Base-by-base conservation (phyloP, 2,329 filamentous ascomycete genomes). In the Phaeomoniella chlamydospora region DNA sequence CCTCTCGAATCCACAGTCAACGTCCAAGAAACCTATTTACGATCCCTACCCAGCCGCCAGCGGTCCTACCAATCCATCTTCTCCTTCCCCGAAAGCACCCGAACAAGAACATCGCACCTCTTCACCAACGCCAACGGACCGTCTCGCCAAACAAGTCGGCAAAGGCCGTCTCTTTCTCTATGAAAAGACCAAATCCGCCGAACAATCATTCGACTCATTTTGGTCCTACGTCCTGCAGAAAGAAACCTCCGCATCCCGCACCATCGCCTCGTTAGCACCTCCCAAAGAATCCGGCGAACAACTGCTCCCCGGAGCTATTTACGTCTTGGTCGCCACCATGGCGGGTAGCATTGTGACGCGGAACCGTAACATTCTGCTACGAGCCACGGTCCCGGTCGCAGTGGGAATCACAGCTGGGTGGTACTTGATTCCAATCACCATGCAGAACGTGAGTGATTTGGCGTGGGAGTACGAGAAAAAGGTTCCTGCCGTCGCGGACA, bases 281-380 rank as follows among this genome's bases (percentile, higher is more conserved):
- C 68, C 86, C 26, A 79, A 78, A 50, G 80, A 88, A 60, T 83
- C 77, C 41, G 83, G 82, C 55, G 90, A 98, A 68, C 77, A 77
- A 54, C 71, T 98, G 38, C 77, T 96, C 61, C 90, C 90, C 19
- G 88, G 88, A 16, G 69, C 77, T 40, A 75, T 96, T 47, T 96
- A 96, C 63, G 86, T 96, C 33, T 72, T 94, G 18, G 87, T 98
- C 33, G 80, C 87, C 30, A 78, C 84, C 49, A 94, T 98, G 87
- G 84, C 90, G 22, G 90, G 88, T 48, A 86, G 77, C 58, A 96
- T 98, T 55, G 67, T 94, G 37, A 76, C 83, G 37, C 77, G 88
- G 43, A 92, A 93, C 67, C 77, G 88, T 49, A 87, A 81, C 58
- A 70, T 96, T 43, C 57, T 94, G 43, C 65, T 98, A 37, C 77